These are phyloP conservation scores for Boechera divaricarpa DNA, from an alignment of 345 rosid genomes.

Conservation along the genomic window DNA sequence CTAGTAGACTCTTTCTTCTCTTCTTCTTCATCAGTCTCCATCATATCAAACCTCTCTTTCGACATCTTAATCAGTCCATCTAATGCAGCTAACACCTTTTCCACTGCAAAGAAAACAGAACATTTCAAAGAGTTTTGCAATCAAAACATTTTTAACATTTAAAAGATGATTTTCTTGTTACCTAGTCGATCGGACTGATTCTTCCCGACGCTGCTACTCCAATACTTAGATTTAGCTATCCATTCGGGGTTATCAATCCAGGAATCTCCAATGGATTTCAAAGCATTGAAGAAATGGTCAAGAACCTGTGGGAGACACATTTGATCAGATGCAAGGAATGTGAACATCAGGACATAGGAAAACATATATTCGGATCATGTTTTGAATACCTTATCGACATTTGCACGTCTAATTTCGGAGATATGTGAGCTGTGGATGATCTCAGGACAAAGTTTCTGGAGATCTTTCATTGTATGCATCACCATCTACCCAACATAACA, in stretches of 20 bases:
- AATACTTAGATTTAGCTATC: constrained; percentile 55
- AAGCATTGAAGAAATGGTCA: constrained; percentile 53
- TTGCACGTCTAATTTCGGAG: constrained; percentile 54
- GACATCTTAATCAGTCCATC: constrained; percentile 61
- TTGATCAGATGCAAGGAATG: constrained; percentile 16
- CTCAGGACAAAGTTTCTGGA: constrained; percentile 66
- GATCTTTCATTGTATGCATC: constrained; percentile 69
- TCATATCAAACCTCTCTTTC: constrained; percentile 60
- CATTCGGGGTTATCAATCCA: constrained; percentile 61
- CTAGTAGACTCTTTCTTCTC: constrained; percentile 41
- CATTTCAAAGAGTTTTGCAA: background rate
- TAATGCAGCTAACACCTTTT: constrained; percentile 59
- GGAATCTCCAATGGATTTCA: constrained; percentile 70
- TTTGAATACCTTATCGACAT: constrained; percentile 58
- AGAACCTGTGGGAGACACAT: constrained; percentile 51
- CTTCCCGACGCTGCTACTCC: constrained; percentile 48
- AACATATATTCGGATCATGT: background rate
- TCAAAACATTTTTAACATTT: background rate
- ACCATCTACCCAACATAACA: constrained; percentile 56
- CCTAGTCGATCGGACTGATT: constrained; percentile 60
- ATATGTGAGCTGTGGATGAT: constrained; percentile 50
- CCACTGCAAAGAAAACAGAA: constrained; percentile 50
- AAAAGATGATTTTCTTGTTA: constrained; percentile 5
- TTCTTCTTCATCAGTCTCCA: constrained; percentile 62
- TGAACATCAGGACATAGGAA: background rate